Evolutionary conservation across 1,284 basidiomycete species (phyloP).

Genomic region (Leccinum fallax): DNA sequence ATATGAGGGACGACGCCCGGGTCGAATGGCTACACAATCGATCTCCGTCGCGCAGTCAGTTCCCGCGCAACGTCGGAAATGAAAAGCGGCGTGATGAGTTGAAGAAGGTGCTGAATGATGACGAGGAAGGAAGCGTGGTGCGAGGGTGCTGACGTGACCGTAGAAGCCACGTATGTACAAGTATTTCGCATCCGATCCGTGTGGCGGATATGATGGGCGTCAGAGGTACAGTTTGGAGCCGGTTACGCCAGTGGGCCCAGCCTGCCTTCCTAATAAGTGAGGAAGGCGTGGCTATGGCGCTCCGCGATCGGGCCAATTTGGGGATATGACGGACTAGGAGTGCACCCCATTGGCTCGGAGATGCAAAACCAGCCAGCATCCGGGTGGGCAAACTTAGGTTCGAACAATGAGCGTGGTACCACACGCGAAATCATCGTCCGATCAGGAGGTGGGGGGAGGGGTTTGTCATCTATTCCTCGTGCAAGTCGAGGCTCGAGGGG

Average conservation of each 20-base stretch:
- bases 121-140: neutral
- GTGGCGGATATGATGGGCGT: neutral
- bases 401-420: neutral
- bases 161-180: neutral
- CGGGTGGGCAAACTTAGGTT: neutral
- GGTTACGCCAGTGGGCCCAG: neutral
- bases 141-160: neutral
- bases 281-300: neutral
- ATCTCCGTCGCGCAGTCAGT: constrained; percentile 3
- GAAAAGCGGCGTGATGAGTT: constrained; percentile 14
- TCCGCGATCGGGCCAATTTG: neutral
- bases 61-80: constrained; percentile 25
- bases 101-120: constrained; percentile 1
- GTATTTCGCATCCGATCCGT: neutral
- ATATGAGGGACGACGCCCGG: constrained; percentile 1
- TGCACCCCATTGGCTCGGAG: neutral
- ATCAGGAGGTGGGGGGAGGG: neutral
- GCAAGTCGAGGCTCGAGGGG: neutral
- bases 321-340: neutral
- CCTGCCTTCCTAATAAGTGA: neutral
- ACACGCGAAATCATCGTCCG: neutral
- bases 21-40: constrained; percentile 2
- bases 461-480: neutral
- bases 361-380: neutral
- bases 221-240: neutral